A percentile compares a stretch with the other conserved stretches of the same genome.
Conservation (phyloP, 2,329 filamentous ascomycete genomes). For the Aspergillus arachidicola region DNA sequence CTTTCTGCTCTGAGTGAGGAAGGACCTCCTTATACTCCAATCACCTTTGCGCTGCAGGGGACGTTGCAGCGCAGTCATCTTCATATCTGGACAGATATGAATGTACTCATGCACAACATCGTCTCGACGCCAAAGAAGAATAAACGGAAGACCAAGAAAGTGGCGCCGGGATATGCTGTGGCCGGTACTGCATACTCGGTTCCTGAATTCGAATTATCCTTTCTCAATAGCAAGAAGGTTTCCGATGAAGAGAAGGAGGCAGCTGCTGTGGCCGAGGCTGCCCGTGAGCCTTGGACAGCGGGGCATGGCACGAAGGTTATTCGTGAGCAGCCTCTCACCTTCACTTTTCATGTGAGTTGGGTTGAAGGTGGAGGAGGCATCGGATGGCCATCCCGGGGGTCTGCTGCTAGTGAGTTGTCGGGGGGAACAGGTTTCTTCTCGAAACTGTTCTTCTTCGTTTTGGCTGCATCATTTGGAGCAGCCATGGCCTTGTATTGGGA, state of each 20-base stretch:
- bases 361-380: slow-evolving; percentile 44
- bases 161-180: slow-evolving; percentile 73
- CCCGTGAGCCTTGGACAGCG: slow-evolving; percentile 50
- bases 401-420: slow-evolving; percentile 5
- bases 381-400: slow-evolving; percentile 31
- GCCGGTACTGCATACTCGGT: slow-evolving; percentile 86
- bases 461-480: slow-evolving; percentile 40
- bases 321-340: slow-evolving; percentile 80
- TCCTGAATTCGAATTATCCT: slow-evolving; percentile 63
- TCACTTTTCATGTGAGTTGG: slow-evolving; percentile 84
- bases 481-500: slow-evolving; percentile 43
- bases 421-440: slow-evolving; percentile 28
- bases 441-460: slow-evolving; percentile 36
- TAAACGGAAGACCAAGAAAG: slow-evolving; percentile 54
- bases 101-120: slow-evolving; percentile 74
- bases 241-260: slow-evolving; percentile 43
- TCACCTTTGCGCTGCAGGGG: slow-evolving; percentile 86
- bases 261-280: slow-evolving; percentile 45
- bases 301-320: slow-evolving; percentile 67
- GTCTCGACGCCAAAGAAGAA: slow-evolving; percentile 32
- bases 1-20: slow-evolving; percentile 27
- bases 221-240: slow-evolving; percentile 13
- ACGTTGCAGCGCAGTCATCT: slow-evolving; percentile 87
- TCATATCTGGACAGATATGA: slow-evolving; percentile 86
- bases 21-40: slow-evolving; percentile 61